phyloP scores from a whole-genome alignment of 2,329 filamentous ascomycete species.

The Penicillium sp. region DNA sequence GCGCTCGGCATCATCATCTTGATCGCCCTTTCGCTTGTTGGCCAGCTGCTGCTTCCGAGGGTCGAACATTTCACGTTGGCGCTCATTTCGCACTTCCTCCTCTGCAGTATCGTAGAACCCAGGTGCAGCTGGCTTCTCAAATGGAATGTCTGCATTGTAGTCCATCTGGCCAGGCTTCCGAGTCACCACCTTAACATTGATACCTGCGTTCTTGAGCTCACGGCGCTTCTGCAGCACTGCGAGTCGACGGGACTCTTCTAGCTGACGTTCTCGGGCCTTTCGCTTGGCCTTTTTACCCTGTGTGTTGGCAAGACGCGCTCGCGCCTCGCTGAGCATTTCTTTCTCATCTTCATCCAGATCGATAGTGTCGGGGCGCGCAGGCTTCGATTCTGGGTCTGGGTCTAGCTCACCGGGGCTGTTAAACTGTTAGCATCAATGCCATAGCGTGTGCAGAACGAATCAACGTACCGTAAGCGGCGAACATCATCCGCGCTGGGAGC shows the following conservation, averaged over 20 bases:
- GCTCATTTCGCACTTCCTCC: slow-evolving; percentile 78
- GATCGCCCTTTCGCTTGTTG: slow-evolving; percentile 90
- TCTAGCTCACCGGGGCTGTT: slow-evolving; percentile 84
- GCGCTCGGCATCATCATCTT: slow-evolving; percentile 74
- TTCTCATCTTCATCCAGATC: slow-evolving; percentile 99
- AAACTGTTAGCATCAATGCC: slow-evolving; percentile 13
- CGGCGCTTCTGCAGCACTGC: slow-evolving; percentile 91
- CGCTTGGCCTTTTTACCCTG: slow-evolving; percentile 99
- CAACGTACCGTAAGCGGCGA: slow-evolving; percentile 65
- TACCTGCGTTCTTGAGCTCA: slow-evolving; percentile 95
- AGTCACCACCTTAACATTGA: slow-evolving; percentile 93
- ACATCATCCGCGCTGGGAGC: slow-evolving; percentile 94
- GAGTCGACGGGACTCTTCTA: slow-evolving; percentile 89
- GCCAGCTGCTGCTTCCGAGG: slow-evolving; percentile 87
- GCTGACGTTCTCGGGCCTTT: slow-evolving; percentile 90
- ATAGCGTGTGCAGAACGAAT: not conserved
- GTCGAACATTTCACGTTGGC: slow-evolving; percentile 80
- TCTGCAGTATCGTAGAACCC: slow-evolving; percentile 94
- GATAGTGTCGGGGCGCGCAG: slow-evolving; percentile 91
- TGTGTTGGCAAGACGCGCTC: slow-evolving; percentile 92
- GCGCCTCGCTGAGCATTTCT: slow-evolving; percentile 97
- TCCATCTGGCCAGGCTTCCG: slow-evolving; percentile 97
- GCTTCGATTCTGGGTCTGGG: slow-evolving; percentile 95
- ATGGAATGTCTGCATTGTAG: slow-evolving; percentile 98
- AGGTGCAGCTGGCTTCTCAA: slow-evolving; percentile 83